Conservation (phyloP, 257 asterid species). For the Plantago ovata region DNA sequence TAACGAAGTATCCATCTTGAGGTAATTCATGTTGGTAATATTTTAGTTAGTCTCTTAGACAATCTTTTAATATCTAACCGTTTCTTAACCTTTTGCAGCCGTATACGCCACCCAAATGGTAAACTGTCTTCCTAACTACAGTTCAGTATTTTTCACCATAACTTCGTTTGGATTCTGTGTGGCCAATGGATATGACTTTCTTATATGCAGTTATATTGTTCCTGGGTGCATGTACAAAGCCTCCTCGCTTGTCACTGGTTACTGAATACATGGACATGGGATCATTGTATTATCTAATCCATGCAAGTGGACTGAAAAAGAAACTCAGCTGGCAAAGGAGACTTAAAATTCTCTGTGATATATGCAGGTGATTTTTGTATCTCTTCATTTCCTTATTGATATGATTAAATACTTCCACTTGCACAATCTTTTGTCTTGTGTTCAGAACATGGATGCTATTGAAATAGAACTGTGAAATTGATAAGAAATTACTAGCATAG, state of each 20-base stretch:
- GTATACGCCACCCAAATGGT: constrained; percentile 97
- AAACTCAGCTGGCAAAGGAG: constrained; percentile 88
- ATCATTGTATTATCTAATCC: constrained; percentile 79
- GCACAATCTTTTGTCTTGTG: constrained; percentile 6
- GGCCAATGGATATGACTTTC: constrained; percentile 10
- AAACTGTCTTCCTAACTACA: constrained; percentile 27
- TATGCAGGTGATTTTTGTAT: constrained; percentile 63
- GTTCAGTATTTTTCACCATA: constrained; percentile 9
- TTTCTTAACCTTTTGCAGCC: constrained; percentile 51
- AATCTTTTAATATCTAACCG: constrained; percentile 23
- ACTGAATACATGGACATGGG: constrained; percentile 97
- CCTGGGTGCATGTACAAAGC: constrained; percentile 89
- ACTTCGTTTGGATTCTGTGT: constrained; percentile 15
- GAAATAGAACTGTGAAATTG: neutral
- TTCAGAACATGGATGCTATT: constrained; percentile 7
- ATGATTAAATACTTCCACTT: constrained; percentile 3
- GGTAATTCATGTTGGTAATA: constrained; percentile 37
- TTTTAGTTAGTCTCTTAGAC: constrained; percentile 2
- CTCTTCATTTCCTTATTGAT: neutral
- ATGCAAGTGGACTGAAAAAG: constrained; percentile 75
- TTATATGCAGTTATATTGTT: constrained; percentile 71
- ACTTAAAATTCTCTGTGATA: constrained; percentile 77
- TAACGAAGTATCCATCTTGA: constrained; percentile 79
- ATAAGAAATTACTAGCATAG: no score
- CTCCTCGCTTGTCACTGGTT: constrained; percentile 82